Base-by-base conservation (phyloP, 306 rosid genomes). In the Erythrophleum fordii region DNA sequence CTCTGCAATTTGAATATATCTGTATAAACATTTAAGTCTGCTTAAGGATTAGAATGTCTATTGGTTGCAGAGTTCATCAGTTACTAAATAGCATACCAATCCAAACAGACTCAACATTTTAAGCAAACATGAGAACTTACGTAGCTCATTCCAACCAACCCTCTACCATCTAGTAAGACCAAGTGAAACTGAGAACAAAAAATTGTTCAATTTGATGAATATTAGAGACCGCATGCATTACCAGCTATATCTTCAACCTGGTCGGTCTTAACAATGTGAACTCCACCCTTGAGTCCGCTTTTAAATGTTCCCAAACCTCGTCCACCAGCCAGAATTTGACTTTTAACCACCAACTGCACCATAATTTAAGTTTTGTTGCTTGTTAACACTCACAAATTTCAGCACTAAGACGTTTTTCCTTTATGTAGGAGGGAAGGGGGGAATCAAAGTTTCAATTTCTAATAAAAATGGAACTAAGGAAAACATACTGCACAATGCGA, bases 211-310 rank as follows among this genome's bases (percentile, higher is more conserved):
- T 49, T 79, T 34, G 29, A 76, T 48, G 18, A 46, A 69, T 59
- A 68, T 20, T 25, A 22, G 46, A 69, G 74, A 56, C 22, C 49
- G 70, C 45, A 59, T 79, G 80, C 55, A 86, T 80, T 96, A 96
- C 99, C 97, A 58, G 99, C 94, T n/a, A 89, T 42, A 41, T 96
- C 99, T 90, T 82, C 94, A 82, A 86, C 98, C 83, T 93, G 94
- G 11, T 90, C 97, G 25, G 89, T 52, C 87, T 91, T 91, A 72
- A 92, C 97, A 80, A 96, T 96, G 80, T 96, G 99, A 56, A 96
- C 99, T 80, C 99, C 99, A 28, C 98, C 99, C 92, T 92, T 70
- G 66, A 96, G 89, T 75, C 99, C 99, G 48, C 85, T 96, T 82
- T 89, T 90, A 80, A 96, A 96, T 5, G 97, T 96, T 78, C 99